These are phyloP conservation scores for Serendipita sp. DNA, from an alignment of 768 basidiomycete species.

Conservation along the genomic window DNA sequence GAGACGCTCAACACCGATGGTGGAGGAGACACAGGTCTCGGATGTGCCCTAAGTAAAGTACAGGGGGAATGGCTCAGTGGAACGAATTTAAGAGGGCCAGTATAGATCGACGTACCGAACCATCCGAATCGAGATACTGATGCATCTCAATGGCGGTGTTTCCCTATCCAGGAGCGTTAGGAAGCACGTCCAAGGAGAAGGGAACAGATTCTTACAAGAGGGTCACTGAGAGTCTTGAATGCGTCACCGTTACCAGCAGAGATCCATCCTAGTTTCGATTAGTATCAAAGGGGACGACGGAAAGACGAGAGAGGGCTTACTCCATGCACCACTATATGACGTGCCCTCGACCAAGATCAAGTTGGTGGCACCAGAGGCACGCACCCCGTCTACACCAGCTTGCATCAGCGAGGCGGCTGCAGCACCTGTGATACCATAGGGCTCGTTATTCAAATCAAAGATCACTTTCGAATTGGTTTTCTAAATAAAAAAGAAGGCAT, in stretches of 20 bases:
- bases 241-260: slow-evolving; percentile 40
- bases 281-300: neutral
- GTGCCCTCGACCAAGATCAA: slow-evolving; percentile 26
- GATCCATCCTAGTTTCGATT: slow-evolving; percentile 27
- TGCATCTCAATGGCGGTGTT: slow-evolving; percentile 35
- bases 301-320: slow-evolving; percentile 15
- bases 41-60: slow-evolving; percentile 19
- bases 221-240: slow-evolving; percentile 37
- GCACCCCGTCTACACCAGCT: slow-evolving; percentile 49
- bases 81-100: no score
- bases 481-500: slow-evolving; percentile 13
- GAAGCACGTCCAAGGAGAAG: no score
- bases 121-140: slow-evolving; percentile 52
- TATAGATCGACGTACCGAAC: slow-evolving; percentile 20
- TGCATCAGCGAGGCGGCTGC: slow-evolving; percentile 23
- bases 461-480: slow-evolving; percentile 29
- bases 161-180: neutral
- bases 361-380: slow-evolving; percentile 41
- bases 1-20: slow-evolving; percentile 17
- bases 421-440: slow-evolving; percentile 37
- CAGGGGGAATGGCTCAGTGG: no score
- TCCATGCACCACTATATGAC: slow-evolving; percentile 45
- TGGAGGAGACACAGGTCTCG: slow-evolving; percentile 37
- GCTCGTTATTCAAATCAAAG: slow-evolving; percentile 55
- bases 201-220: slow-evolving; percentile 22